Percentiles rank a stretch among this genome's conserved stretches.
Evolutionary conservation across 352 stramenopile genomes (phyloP).

Genomic region (Blastocystis sp.): DNA sequence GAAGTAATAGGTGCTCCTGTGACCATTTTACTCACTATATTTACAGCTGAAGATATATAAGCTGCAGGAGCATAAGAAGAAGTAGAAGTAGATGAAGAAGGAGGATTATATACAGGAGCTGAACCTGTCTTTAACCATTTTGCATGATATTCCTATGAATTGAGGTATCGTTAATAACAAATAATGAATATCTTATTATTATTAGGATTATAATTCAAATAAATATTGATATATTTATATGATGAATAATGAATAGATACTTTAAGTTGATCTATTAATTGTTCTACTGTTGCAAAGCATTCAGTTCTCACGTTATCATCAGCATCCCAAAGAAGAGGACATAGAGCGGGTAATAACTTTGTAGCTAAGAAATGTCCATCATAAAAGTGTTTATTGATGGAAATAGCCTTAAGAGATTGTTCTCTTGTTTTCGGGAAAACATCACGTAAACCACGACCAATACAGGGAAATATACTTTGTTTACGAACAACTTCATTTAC

Average conservation of each 20-base stretch:
- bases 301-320: conserved; percentile 10
- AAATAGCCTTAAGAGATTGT: conserved; percentile 32
- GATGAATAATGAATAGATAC: background rate
- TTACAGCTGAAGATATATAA: no score
- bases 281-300: conserved; percentile 21
- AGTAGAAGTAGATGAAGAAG: no score
- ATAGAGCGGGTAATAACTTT: conserved; percentile 20
- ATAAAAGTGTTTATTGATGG: background rate
- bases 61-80: no score
- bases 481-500: conserved; percentile 5
- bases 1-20: no score
- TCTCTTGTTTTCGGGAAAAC: conserved; percentile 27
- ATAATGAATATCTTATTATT: background rate
- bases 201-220: conserved; percentile 9
- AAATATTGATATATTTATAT: background rate
- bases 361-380: conserved; percentile 16
- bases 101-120: no score
- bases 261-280: conserved; percentile 22
- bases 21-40: no score
- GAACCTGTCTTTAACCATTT: no score
- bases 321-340: conserved; percentile 22
- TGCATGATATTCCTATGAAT: background rate
- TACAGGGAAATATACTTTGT: conserved; percentile 26
- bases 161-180: background rate
- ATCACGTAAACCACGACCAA: conserved; percentile 14